phyloP scores from a whole-genome alignment of 768 basidiomycete genomes.

The Hericium erinaceus region DNA sequence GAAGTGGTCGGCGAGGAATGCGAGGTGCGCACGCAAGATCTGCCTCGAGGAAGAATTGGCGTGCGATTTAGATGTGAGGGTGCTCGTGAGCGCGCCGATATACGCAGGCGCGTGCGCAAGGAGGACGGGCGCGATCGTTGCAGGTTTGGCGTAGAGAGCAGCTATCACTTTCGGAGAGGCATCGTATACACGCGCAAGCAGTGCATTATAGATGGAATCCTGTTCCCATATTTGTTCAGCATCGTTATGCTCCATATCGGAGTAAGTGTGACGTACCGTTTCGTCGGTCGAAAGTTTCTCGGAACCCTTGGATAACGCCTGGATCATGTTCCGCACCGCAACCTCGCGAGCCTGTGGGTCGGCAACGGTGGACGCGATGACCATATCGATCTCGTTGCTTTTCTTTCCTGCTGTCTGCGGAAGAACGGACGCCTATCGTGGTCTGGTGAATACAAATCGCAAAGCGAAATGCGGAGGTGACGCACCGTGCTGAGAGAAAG shows the following conservation, averaged over 20 bases:
- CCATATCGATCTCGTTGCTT: conserved; percentile 22
- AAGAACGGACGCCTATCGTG: too few relatives aligned
- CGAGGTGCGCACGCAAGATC: conserved; percentile 48
- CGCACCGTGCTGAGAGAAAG: conserved; percentile 51
- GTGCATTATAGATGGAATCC: conserved; percentile 51
- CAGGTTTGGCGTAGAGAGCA: conserved; percentile 51
- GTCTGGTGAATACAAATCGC: too few relatives aligned
- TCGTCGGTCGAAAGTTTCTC: conserved; percentile 28
- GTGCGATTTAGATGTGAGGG: conserved; percentile 20
- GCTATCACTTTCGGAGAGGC: conserved; percentile 50
- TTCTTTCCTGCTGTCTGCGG: background rate
- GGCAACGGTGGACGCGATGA: conserved; percentile 49
- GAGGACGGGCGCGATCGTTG: conserved; percentile 36
- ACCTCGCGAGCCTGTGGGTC: conserved; percentile 49
- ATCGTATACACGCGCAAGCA: conserved; percentile 66
- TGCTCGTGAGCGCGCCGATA: conserved; percentile 31
- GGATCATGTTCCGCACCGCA: conserved; percentile 51
- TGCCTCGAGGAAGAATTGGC: conserved; percentile 29
- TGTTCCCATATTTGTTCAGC: conserved; percentile 16
- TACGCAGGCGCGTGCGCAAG: conserved; percentile 34
- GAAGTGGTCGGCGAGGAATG: conserved; percentile 47
- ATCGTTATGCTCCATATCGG: background rate
- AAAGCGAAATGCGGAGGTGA: background rate
- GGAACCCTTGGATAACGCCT: conserved; percentile 22
- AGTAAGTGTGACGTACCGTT: conserved; percentile 26